These are phyloP conservation scores for Periconia macrospinosa DNA, from an alignment of 2,329 filamentous ascomycete genomes.

Conservation along the genomic window DNA sequence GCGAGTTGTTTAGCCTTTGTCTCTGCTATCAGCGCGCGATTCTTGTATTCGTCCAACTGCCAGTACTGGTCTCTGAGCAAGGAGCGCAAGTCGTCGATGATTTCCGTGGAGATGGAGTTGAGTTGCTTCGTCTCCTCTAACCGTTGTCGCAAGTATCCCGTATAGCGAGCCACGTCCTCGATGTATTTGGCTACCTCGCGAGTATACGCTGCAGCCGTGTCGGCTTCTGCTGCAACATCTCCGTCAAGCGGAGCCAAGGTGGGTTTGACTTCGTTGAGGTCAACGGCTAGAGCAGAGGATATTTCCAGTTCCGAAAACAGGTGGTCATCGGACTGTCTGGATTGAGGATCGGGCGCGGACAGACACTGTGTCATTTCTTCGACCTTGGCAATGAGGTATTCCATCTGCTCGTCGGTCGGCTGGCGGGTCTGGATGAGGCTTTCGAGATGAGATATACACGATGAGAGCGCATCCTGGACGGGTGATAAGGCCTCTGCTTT, in stretches of 20 bases:
- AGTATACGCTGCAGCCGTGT: constrained; percentile 23
- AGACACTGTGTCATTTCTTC: constrained; percentile 36
- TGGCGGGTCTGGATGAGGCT: constrained; percentile 31
- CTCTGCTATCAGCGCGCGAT: neutral
- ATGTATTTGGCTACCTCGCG: constrained; percentile 30
- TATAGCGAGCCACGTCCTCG: constrained; percentile 26
- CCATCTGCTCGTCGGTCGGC: constrained; percentile 37
- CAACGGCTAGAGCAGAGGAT: constrained; percentile 5
- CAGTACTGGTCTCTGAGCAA: constrained; percentile 17
- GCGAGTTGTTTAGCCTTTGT: neutral
- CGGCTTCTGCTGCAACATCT: constrained; percentile 3
- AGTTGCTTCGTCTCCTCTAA: constrained; percentile 38
- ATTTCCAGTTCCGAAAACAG: constrained; percentile 17
- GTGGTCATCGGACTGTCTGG: constrained; percentile 20
- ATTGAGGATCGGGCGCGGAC: constrained; percentile 28
- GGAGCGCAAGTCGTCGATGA: constrained; percentile 31
- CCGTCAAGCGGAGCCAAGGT: constrained; percentile 1
- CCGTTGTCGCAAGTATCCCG: constrained; percentile 28
- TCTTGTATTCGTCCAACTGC: constrained; percentile 1
- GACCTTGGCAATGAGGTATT: constrained; percentile 36
- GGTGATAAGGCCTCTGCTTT: constrained; percentile 23
- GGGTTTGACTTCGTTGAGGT: constrained; percentile 3
- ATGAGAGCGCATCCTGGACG: constrained; percentile 33
- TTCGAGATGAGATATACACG: constrained; percentile 35
- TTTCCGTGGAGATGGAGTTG: constrained; percentile 35